Base-by-base conservation (phyloP, 495 filamentous ascomycete genomes). In the Aspergillus biplanus region DNA sequence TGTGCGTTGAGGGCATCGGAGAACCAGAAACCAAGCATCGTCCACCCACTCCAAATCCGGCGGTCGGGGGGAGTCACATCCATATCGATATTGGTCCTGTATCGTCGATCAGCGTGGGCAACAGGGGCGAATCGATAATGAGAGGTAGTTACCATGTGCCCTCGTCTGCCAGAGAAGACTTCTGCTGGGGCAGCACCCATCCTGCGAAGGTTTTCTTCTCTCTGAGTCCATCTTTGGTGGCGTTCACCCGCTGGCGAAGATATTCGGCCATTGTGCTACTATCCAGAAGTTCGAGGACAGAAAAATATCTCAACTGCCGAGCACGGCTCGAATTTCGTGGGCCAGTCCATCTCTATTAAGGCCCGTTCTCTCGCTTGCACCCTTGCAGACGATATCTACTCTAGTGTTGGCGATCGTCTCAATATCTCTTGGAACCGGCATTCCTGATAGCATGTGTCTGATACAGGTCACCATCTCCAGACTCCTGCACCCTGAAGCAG, bases 41-140 rank as follows among this genome's bases (percentile, higher is more conserved):
- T 57, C 55, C 55, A 57, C 16, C 16, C 7, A 4, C 55, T 37
- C 55, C 55, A 57, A 27, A 57, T 46, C 13, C 55, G 55, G 35
- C 35, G 55, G 9, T 57, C 55, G 4, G 55, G 55, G 6, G 55
- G 55, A 32, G 55, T 57, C 7, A 57, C 35, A 16, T 57, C 55
- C 55, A 57, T 57, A 18, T 57, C 55, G 55, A 57, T 57, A 32
- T 57, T 57, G 9, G 55, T 57, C 55, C 55, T 57, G 35, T n/a
- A 31, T 5, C 16, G 47, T 27, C 33, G 32, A 13, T 56, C 8
- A 56, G 52, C 32, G 21, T 33, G 6, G n/a, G 7, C 4, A 44
- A 44, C 39, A 12, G 39, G 4, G 39, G 8, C 8, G 39, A n/a
- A 12, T 9, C 4, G 39, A n/a, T 9, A 0, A 0, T 44, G 39